Percentiles rank a stretch among this genome's conserved stretches.
These are phyloP conservation scores for Phytophthora europaea DNA, from an alignment of 352 stramenopile species.

Conservation along the genomic window DNA sequence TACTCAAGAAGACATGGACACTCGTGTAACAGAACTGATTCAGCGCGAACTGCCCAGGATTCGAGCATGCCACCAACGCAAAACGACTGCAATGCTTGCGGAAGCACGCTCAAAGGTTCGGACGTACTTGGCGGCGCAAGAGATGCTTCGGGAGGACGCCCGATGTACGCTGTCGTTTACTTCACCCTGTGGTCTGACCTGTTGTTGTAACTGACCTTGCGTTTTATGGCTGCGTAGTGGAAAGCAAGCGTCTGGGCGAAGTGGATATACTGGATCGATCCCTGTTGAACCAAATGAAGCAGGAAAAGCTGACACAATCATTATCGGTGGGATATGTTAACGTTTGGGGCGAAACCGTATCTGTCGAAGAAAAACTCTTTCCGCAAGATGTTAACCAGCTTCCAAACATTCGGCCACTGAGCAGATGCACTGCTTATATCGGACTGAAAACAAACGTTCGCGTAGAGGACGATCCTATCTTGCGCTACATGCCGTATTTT, in stretches of 20 bases:
- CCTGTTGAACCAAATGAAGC: constrained; percentile 56
- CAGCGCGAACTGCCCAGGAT: constrained; percentile 59
- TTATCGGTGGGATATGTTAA: constrained; percentile 49
- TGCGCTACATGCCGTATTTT: constrained; percentile 94
- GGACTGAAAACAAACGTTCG: constrained; percentile 78
- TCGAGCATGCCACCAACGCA: constrained; percentile 57
- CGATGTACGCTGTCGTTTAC: constrained; percentile 23
- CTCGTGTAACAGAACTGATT: constrained; percentile 49
- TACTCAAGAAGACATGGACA: constrained; percentile 63
- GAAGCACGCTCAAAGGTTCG: constrained; percentile 47
- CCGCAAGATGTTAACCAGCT: constrained; percentile 47
- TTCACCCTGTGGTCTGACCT: not conserved
- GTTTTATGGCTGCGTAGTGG: constrained; percentile 19
- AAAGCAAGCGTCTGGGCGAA: constrained; percentile 27
- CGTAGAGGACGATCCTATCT: constrained; percentile 90
- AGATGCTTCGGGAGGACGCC: constrained; percentile 13
- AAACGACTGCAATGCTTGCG: constrained; percentile 55
- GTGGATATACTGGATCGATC: constrained; percentile 41
- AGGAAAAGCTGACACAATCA: constrained; percentile 37
- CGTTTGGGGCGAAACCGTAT: constrained; percentile 35
- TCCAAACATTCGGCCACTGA: constrained; percentile 58
- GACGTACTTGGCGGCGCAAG: constrained; percentile 39
- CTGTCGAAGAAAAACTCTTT: constrained; percentile 23
- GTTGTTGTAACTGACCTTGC: constrained; percentile 3
- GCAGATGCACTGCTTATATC: constrained; percentile 72